Evolutionary conservation across 2,329 filamentous ascomycete genomes (phyloP).

Genomic region (Talaromyces sp.): DNA sequence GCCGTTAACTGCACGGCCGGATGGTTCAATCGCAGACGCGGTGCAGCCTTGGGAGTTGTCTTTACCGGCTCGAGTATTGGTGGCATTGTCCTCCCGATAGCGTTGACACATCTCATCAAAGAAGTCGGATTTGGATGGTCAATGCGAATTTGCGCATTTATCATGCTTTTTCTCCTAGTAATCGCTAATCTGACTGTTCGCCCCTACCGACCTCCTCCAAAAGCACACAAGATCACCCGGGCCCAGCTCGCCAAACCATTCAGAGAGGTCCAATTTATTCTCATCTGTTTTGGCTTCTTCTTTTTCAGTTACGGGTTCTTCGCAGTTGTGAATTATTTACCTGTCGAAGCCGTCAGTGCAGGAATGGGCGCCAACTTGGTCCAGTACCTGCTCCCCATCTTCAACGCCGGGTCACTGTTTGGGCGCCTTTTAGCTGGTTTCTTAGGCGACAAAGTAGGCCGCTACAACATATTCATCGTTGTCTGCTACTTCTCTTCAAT

Average conservation of each 20-base stretch:
- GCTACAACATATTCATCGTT: slow-evolving; percentile 22
- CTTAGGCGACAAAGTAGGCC: slow-evolving; percentile 26
- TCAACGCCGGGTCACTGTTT: slow-evolving; percentile 27
- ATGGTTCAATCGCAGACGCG: slow-evolving; percentile 43
- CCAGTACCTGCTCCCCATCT: slow-evolving; percentile 22
- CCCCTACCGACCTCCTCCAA: slow-evolving; percentile 15
- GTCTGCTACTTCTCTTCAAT: slow-evolving; percentile 19
- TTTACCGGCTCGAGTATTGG: slow-evolving; percentile 45
- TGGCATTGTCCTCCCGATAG: slow-evolving; percentile 46
- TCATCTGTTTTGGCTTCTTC: slow-evolving; percentile 15
- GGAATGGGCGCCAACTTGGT: slow-evolving; percentile 18
- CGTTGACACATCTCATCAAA: slow-evolving; percentile 44
- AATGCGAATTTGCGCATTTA: slow-evolving; percentile 45
- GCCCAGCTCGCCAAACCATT: slow-evolving; percentile 18
- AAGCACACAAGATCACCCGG: slow-evolving; percentile 14
- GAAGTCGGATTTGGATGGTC: slow-evolving; percentile 46
- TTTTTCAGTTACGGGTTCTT: slow-evolving; percentile 23
- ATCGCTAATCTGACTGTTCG: slow-evolving; percentile 29
- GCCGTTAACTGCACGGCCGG: slow-evolving; percentile 40
- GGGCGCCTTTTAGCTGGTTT: slow-evolving; percentile 28
- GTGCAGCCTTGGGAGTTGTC: slow-evolving; percentile 40
- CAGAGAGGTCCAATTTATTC: slow-evolving; percentile 16
- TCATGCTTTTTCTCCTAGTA: slow-evolving; percentile 39
- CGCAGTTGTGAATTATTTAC: slow-evolving; percentile 24
- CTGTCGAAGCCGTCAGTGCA: slow-evolving; percentile 17